phyloP scores from a whole-genome alignment of 108 stramenopile species.

The Parmales sp. region DNA sequence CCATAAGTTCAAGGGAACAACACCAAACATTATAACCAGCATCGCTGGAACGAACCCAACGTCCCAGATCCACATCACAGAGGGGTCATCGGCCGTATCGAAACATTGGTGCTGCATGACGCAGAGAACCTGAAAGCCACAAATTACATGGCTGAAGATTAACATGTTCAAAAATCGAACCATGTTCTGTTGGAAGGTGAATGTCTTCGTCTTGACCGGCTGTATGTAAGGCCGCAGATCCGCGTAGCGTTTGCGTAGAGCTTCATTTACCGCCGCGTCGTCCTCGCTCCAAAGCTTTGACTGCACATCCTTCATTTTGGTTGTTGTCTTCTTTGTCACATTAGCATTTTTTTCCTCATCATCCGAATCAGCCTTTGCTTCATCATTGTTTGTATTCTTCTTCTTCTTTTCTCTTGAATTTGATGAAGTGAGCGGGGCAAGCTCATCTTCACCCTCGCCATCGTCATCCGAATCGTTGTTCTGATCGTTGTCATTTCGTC shows the following conservation, averaged over 20 bases:
- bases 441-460: too few relatives aligned
- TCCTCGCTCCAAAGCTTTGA: not conserved
- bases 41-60: not conserved
- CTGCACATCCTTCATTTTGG: too few relatives aligned
- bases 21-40: too few relatives aligned
- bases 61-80: not conserved
- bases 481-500: too few relatives aligned
- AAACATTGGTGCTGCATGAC: not conserved
- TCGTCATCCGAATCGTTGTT: too few relatives aligned
- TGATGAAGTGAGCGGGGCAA: too few relatives aligned
- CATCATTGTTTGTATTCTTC: too few relatives aligned
- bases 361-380: too few relatives aligned
- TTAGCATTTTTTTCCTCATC: too few relatives aligned
- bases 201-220: not conserved
- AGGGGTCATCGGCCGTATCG: not conserved
- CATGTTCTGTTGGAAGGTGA: slow-evolving; percentile 2
- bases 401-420: too few relatives aligned
- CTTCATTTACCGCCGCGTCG: not conserved
- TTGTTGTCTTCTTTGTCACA: too few relatives aligned
- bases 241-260: not conserved
- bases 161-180: not conserved
- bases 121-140: not conserved
- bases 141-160: not conserved
- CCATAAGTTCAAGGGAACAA: too few relatives aligned
- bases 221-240: not conserved